Base-by-base conservation (phyloP, 169 alveolate genomes). In the Eimeria falciformis region DNA sequence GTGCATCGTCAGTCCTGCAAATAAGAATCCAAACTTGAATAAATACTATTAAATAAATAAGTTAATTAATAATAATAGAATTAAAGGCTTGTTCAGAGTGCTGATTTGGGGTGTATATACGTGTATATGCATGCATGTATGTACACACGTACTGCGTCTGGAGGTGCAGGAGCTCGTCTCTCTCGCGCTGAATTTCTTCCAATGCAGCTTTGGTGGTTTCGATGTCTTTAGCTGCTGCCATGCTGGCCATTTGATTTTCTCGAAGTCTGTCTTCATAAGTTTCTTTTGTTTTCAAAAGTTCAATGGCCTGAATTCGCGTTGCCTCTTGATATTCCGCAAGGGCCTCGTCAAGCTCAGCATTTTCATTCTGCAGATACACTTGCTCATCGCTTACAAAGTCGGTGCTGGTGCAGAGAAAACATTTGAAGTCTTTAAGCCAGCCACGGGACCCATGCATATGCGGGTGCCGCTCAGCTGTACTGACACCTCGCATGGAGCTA, bases 331-430 rank as follows among this genome's bases (percentile, higher is more conserved):
- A 65, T 21, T 84, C 91, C 9, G 47, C 50, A 7, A 84, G 65
- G 7, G 91, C 91, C 69, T 84, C 91, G 46, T 84, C 91, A 7
- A 84, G 69, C 23, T 65, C 27, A 3, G 23, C 81, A 21, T 84
- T 84, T 25, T 84, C 69, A 2, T 43, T 82, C 18, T 84, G 83
- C 47, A 84, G 47, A 12, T 47, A 56, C 47, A 83, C 66, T 5
- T 84, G 91, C 33, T 84, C 91, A 0, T 71, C 73, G 65, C 83
- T 84, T 5, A 84, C 82, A 29, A 65, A 84, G 25, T 84, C 91
- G 0, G 91, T n/a, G 47, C 91, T 84, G 43, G 91, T 84, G 66
- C 91, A 84, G 46, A 84, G 29, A 50, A 84, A 84, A 43, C 91
- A 84, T 2, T 68, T 62, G 29, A 62, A 84, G 17, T 84, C 69